Evolutionary conservation across 2,329 filamentous ascomycete genomes (phyloP), one percentile per base, ranked within the genome.

Genomic region (Fusarium mexicanum): DNA sequence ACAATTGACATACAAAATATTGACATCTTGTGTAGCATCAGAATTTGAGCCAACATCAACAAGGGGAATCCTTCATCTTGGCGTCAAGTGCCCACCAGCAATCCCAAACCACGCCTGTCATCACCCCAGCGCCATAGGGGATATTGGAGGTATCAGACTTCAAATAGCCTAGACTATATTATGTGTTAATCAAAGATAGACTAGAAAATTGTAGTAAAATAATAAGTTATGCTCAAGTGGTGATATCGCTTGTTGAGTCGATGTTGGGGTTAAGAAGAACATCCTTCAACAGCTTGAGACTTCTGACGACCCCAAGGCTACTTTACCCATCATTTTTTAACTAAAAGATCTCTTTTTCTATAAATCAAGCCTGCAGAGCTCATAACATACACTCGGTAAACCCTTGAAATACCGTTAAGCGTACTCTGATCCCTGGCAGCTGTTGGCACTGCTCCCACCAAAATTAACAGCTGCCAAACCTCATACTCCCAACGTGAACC

Each of bases 401-500:
- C 7, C n/a, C 26, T 43, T 31, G 14, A 16, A 17, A 24, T 40
- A 7, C 13, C 17, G 11, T 38, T 37, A 3, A 38, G 26, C 48
- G 48, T 12, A 18, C 22, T 24, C 60, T 44, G 20, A 43, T 38
- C 8, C 26, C 58, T 48, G 53, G 31, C 66, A 53, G 38, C 24
- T 70, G 35, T 46, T 67, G 58, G 44, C 71, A 74, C 71, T 73
- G 71, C 48, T 41, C 35, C 18, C 44, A 43, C 26, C 61, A 48
- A 37, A 47, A 43, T 38, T 46, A 44, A 50, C 29, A 70, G 46
- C 61, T 66, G 61, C 70, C 61, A 71, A 61, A 20, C 33, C 22
- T 46, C 35, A 57, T 26, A 26, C 29, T 13, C 38, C 41, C 17
- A 22, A 12, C 26, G 43, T 24, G 37, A 41, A 40, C 35, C 17